Conservation (phyloP, 768 basidiomycete genomes). For the Sarcodon aspratus region DNA sequence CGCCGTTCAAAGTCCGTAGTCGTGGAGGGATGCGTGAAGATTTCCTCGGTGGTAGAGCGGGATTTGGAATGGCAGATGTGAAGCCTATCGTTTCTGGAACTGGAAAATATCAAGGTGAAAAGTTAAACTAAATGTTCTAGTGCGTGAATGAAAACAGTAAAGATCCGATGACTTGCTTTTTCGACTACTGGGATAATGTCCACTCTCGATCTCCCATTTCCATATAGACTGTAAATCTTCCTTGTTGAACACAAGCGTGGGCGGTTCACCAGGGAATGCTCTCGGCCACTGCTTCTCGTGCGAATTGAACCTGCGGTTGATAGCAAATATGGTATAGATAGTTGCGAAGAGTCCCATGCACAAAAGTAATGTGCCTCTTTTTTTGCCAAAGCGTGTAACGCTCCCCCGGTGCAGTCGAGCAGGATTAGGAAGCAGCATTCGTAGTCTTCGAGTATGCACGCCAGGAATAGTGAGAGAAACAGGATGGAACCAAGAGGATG, state of each 20-base stretch:
- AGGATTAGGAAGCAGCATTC: conserved; percentile 50
- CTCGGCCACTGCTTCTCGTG: conserved; percentile 49
- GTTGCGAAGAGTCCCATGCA: conserved; percentile 32
- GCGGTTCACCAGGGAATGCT: conserved; percentile 37
- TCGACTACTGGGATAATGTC: conserved; percentile 83
- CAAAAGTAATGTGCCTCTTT: conserved; percentile 43
- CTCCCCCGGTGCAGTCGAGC: conserved; percentile 45
- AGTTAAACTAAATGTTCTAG: not conserved
- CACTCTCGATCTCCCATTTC: conserved; percentile 91
- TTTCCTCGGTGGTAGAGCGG: conserved; percentile 54
- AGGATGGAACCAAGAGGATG: conserved; percentile 44
- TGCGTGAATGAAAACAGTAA: not conserved
- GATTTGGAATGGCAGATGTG: conserved; percentile 48
- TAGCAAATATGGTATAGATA: conserved; percentile 45
- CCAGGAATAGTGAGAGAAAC: conserved; percentile 53
- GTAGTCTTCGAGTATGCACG: conserved; percentile 40
- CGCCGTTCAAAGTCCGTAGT: conserved; percentile 33
- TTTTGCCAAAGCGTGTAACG: conserved; percentile 45
- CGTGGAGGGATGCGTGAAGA: conserved; percentile 34
- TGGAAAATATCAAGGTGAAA: conserved; percentile 18
- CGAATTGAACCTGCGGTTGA: conserved; percentile 49
- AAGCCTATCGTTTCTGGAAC: conserved; percentile 66
- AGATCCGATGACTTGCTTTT: conserved; percentile 42
- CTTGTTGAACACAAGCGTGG: conserved; percentile 64
- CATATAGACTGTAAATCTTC: conserved; percentile 86